Conservation (phyloP, 2,329 filamentous ascomycete species). For the Diaporthe destruens region DNA sequence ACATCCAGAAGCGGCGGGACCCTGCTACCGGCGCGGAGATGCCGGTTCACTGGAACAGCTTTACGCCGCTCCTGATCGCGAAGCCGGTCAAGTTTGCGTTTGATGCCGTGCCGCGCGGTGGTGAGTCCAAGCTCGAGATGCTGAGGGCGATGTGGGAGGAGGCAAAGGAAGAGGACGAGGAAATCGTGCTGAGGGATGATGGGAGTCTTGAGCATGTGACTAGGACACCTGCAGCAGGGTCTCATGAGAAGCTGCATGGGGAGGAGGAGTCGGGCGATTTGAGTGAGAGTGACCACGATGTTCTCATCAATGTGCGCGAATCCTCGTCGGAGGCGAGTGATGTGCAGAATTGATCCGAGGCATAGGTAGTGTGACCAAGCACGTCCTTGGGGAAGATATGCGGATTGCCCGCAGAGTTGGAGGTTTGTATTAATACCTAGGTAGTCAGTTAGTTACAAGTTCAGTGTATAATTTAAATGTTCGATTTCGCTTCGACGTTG, state of each 20-base stretch:
- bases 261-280: conserved; percentile 34
- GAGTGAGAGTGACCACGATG: conserved; percentile 42
- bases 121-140: conserved; percentile 42
- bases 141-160: conserved; percentile 54
- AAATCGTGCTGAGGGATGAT: conserved; percentile 43
- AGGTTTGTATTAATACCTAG: background rate
- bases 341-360: background rate
- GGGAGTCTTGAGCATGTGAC: conserved; percentile 37
- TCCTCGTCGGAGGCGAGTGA: conserved; percentile 35
- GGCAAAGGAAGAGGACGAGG: conserved; percentile 52
- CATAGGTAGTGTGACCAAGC: background rate
- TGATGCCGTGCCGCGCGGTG: conserved; percentile 50
- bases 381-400: background rate
- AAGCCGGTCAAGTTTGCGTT: conserved; percentile 57
- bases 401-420: background rate
- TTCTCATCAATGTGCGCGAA: conserved; percentile 42
- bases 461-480: background rate
- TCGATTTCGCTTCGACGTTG: background rate
- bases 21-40: conserved; percentile 45
- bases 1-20: conserved; percentile 50
- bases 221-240: background rate
- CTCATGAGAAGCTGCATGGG: conserved; percentile 15
- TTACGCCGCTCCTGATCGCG: conserved; percentile 58
- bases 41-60: conserved; percentile 59
- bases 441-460: too few species aligned